Evolutionary conservation across 2,329 filamentous ascomycete genomes (phyloP), one percentile per base, ranked within the genome.

Genomic region (Pochonia chlamydosporia): DNA sequence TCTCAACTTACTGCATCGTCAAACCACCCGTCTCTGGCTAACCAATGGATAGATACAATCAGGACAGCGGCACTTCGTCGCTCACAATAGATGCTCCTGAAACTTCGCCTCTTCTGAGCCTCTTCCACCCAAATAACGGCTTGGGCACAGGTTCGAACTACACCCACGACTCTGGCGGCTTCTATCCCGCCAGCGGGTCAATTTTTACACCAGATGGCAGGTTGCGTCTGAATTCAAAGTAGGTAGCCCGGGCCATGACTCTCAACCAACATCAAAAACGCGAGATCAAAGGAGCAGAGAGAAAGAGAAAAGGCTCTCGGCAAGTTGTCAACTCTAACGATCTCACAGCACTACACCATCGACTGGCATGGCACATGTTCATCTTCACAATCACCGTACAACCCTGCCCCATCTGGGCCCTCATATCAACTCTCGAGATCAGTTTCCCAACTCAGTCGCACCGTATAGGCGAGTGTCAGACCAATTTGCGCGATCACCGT

Each of bases 361-460:
- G 50, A 68, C 72, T 68, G 75, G 74, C 59, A 80, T 81, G 75
- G 73, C 75, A 70, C 75, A 79, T 72, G 69, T 69, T 66, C 76
- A 75, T 62, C 72, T 57, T 48, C 60, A 59, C 51, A 58, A 56
- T 42, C 59, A 62, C 54, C 59, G 76, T 59, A 67, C 73, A 62
- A 63, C 73, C 57, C 63, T 80, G 61, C 75, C 77, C 50, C 74
- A 75, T 55, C 72, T 74, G 60, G 68, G 66, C 56, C 62, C 64
- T 24, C 71, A 74, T 49, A 62, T 78, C 56, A 75, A 64, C 58
- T 62, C 72, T 47, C 73, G 78, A 65, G 77, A 81, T 44, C 65
- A 79, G 56, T 81, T 81, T 62, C 66, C 72, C 42, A 61, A 71
- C 49, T 59, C 71, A 44, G 76, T 75, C 49, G 77, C 77, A 31